phyloP scores from a whole-genome alignment of 139 green algal species.

The Micractinium conductrix region DNA sequence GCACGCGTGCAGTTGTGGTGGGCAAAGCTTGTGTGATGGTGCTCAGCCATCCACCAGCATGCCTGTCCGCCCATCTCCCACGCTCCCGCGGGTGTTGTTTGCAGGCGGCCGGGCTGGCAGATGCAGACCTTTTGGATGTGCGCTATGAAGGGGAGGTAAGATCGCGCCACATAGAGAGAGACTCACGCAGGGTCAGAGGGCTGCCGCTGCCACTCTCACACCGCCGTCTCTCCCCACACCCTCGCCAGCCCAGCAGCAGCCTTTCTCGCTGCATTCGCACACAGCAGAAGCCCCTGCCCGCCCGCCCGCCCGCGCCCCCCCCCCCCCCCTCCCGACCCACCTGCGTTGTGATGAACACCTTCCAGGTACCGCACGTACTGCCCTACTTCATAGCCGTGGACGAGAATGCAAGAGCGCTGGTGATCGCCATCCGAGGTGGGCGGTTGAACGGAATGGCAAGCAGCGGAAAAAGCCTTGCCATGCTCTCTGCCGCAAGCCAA shows the following conservation, averaged over 20 bases:
- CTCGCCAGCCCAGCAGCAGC: too few relatives aligned
- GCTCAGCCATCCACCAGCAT: too few relatives aligned
- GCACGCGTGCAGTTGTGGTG: neutral
- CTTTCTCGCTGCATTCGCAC: too few relatives aligned
- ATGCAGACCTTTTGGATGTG: slow-evolving; percentile 57
- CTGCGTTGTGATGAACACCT: too few relatives aligned
- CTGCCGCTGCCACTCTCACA: too few relatives aligned
- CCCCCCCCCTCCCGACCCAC: too few relatives aligned
- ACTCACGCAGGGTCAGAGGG: too few relatives aligned
- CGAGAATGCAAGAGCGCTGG: neutral
- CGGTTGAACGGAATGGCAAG: neutral
- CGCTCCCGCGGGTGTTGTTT: neutral
- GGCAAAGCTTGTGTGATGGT: too few relatives aligned
- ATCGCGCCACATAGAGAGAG: too few relatives aligned
- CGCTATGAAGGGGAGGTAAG: slow-evolving; percentile 41
- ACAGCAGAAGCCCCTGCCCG: too few relatives aligned
- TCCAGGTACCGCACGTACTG: slow-evolving; percentile 50
- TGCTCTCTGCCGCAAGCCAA: neutral
- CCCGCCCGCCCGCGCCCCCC: too few relatives aligned
- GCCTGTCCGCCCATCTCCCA: neutral
- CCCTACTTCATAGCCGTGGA: slow-evolving; percentile 75
- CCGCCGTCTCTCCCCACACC: too few relatives aligned
- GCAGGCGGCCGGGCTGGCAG: slow-evolving; percentile 49
- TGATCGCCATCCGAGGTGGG: neutral
- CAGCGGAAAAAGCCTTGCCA: neutral